Evolutionary conservation across 2,329 filamentous ascomycete genomes (phyloP).

Genomic region (Paraphoma chrysanthemicola): DNA sequence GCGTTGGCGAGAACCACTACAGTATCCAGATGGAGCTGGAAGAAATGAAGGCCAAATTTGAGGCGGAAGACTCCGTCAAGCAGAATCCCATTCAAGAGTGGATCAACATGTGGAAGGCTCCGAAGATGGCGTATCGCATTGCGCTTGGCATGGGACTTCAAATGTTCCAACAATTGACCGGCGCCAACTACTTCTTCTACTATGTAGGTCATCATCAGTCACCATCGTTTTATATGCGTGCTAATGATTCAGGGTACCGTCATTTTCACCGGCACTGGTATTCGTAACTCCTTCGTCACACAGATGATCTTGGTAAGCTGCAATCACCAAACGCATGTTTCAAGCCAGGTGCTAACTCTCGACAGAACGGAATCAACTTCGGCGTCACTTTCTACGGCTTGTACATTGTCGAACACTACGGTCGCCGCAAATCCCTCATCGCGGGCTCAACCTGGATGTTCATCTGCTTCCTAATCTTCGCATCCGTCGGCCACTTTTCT

Average conservation of each 20-base stretch:
- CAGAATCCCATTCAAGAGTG: slow-evolving; percentile 55
- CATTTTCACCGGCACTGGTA: slow-evolving; percentile 50
- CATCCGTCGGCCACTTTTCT: slow-evolving; percentile 53
- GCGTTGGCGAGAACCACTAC: slow-evolving; percentile 61
- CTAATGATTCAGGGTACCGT: slow-evolving; percentile 40
- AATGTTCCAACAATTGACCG: slow-evolving; percentile 71
- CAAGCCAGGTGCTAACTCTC: slow-evolving; percentile 2
- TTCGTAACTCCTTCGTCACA: slow-evolving; percentile 54
- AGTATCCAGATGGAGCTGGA: slow-evolving; percentile 59
- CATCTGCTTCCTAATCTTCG: slow-evolving; percentile 64
- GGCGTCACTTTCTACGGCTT: slow-evolving; percentile 54
- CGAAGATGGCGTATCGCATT: slow-evolving; percentile 71
- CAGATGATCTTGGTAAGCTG: slow-evolving; percentile 52
- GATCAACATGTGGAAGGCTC: slow-evolving; percentile 67
- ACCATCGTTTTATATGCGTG: background rate
- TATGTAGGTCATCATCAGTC: slow-evolving; percentile 48
- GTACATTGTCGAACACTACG: slow-evolving; percentile 54
- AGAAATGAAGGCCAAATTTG: slow-evolving; percentile 62
- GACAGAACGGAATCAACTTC: slow-evolving; percentile 53
- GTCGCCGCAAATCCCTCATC: slow-evolving; percentile 54
- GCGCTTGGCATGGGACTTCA: slow-evolving; percentile 67
- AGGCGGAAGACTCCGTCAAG: slow-evolving; percentile 51
- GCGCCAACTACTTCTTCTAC: slow-evolving; percentile 34
- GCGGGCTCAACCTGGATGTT: slow-evolving; percentile 56
- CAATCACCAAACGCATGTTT: too few species aligned